Percentiles rank a stretch among this genome's conserved stretches.
Evolutionary conservation across 495 filamentous ascomycete species (phyloP).

Genomic region (Daldinia caldariorum): DNA sequence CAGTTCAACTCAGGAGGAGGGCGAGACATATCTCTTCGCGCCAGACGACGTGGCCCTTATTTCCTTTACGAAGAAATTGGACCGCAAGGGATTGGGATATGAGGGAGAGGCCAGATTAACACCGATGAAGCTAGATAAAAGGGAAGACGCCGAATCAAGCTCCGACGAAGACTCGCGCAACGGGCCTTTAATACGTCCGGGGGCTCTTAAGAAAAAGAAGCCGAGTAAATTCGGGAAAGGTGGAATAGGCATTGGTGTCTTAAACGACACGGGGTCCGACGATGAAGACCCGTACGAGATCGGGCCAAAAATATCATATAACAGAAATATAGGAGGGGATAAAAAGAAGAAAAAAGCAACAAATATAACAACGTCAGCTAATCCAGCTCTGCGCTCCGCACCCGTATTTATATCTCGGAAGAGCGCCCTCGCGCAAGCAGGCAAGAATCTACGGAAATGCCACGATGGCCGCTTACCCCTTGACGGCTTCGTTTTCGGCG

Average conservation of each 20-base stretch:
- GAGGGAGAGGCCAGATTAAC: conserved; percentile 70
- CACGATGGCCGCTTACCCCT: conserved; percentile 89
- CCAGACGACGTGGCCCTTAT: conserved; percentile 85
- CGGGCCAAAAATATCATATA: conserved; percentile 92
- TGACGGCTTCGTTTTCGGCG: conserved; percentile 83
- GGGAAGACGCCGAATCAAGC: conserved; percentile 52
- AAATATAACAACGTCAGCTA: conserved; percentile 58
- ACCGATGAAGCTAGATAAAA: conserved; percentile 24
- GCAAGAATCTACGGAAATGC: conserved; percentile 75
- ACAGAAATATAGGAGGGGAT: conserved; percentile 80
- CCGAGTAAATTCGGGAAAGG: conserved; percentile 63
- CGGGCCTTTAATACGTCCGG: conserved; percentile 46
- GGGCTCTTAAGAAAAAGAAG: conserved; percentile 52
- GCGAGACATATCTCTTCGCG: conserved; percentile 82
- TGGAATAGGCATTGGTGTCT: conserved; percentile 85
- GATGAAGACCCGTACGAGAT: conserved; percentile 96
- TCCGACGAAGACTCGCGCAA: conserved; percentile 61
- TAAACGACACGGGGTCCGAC: conserved; percentile 97
- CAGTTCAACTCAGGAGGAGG: conserved; percentile 47
- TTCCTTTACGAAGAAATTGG: conserved; percentile 75
- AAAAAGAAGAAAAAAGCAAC: conserved; percentile 78
- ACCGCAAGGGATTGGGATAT: conserved; percentile 85
- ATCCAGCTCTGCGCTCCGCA: conserved; percentile 72
- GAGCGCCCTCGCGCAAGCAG: conserved; percentile 62
- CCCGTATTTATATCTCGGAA: conserved; percentile 86